Conservation (phyloP, 139 green algal species). For the Chlamydomonas applanata region DNA sequence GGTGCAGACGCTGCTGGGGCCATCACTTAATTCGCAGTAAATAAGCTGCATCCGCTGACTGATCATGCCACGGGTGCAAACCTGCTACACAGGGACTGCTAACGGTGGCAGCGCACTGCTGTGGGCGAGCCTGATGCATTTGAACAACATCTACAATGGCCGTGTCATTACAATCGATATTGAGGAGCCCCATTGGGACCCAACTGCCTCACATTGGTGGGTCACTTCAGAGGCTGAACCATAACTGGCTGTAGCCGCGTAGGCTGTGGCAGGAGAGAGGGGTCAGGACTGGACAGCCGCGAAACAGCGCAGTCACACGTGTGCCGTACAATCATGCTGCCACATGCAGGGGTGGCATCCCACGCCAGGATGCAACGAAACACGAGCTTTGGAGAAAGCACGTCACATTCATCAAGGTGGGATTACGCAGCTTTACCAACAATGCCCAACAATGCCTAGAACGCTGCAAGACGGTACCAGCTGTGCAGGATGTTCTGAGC, state of each 20-base stretch:
- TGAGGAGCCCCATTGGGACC: not conserved
- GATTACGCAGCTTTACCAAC: too few species aligned
- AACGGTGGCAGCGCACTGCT: constrained; percentile 48
- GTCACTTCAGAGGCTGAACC: too few species aligned
- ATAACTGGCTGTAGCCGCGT: too few species aligned
- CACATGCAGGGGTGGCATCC: constrained; percentile 13
- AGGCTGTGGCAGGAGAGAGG: too few species aligned
- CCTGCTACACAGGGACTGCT: constrained; percentile 42
- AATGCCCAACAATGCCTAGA: too few species aligned
- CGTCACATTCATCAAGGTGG: constrained; percentile 40
- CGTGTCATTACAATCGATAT: constrained; percentile 33
- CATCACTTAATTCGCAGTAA: too few species aligned
- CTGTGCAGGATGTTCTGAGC: not conserved
- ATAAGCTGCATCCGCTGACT: not conserved
- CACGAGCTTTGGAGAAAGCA: constrained; percentile 42
- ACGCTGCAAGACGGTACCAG: too few species aligned
- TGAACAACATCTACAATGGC: constrained; percentile 9
- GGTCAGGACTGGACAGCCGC: too few species aligned
- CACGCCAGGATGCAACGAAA: constrained; percentile 23
- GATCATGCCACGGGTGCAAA: not conserved
- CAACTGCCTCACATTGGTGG: not conserved
- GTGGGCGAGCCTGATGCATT: constrained; percentile 42
- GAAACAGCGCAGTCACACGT: too few species aligned
- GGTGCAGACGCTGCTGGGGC: too few species aligned
- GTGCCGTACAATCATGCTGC: not conserved